Evolutionary conservation across 805 yeast species (phyloP), one percentile per base, ranked within the genome.

Genomic region (Spencermartinsiella europaea): DNA sequence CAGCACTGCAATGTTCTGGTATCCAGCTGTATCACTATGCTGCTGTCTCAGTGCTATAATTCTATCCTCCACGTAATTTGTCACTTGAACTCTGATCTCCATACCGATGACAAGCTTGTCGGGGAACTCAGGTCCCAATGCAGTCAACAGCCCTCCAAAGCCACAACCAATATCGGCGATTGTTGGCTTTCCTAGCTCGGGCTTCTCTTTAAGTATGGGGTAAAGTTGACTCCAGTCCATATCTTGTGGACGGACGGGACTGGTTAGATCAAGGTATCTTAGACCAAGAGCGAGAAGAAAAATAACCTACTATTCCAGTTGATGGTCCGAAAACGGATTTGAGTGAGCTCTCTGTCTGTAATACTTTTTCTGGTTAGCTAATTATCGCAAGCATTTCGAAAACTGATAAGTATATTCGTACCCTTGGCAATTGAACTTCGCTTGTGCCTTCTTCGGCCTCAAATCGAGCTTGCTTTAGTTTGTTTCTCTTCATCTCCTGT

Each of bases 111-210:
- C 82, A 59, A 87, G 71, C 12, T 74, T 76, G 2, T 85, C 78
- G 1, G 93, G 89, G 52, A 85, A 83, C 46, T 70, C 79, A 3
- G 89, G 84, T 3, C 96, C 83, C 47, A 93, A 73, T 45, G 87
- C 84, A 31, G 85, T 80, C 56, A 87, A 65, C 48, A 93, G 72
- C 0, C 99, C 99, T 45, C 99, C 99, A 64, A 86, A 93, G 1
- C 99, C 99, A 69, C 99, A 93, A 5, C 99, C 99, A 49, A 93
- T 79, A 63, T 93, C 99, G 3, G 98, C 98, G 44, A 93, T 83
- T 46, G 64, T 61, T 1, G 64, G 64, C 20, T 34, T 35, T 10
- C 47, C 49, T 5, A 42, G 34, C 38, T 86, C 89, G 17, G 89
- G 95, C 10, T 68, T 54, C 15, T 48, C 38, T 10, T 68, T 52